phyloP scores from a whole-genome alignment of 2,329 filamentous ascomycete species.

The Sclerotinia trifoliorum region DNA sequence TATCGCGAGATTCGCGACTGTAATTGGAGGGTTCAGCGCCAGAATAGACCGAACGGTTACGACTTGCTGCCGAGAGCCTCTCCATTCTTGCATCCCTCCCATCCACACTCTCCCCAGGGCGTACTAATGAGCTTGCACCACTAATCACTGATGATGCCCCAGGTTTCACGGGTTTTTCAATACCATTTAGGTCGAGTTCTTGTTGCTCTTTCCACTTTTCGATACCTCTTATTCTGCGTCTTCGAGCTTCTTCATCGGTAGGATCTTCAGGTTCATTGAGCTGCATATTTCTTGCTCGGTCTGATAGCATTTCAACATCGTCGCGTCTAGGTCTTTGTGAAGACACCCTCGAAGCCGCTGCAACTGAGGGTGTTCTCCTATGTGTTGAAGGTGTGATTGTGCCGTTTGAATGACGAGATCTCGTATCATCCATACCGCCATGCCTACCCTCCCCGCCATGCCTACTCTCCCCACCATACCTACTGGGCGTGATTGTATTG shows the following conservation, averaged over 20 bases:
- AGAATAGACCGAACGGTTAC: too few relatives aligned
- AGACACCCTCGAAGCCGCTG: neutral
- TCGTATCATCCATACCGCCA: too few relatives aligned
- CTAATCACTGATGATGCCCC: neutral
- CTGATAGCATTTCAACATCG: neutral
- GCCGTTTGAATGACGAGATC: neutral
- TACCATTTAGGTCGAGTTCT: neutral
- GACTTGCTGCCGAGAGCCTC: too few relatives aligned
- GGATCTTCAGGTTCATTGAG: neutral
- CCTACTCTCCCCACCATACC: too few relatives aligned
- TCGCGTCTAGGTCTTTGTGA: too few relatives aligned
- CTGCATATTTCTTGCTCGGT: neutral
- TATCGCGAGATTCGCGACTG: neutral
- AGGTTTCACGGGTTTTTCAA: neutral
- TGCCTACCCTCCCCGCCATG: too few relatives aligned
- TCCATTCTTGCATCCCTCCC: neutral
- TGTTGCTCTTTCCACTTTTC: neutral
- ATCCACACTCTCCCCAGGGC: neutral
- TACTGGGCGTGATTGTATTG: neutral
- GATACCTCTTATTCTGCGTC: neutral
- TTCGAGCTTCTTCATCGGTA: neutral
- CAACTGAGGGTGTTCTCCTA: neutral
- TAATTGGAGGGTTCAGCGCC: too few relatives aligned
- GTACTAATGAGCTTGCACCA: neutral
- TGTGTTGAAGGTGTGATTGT: neutral